Evolutionary conservation across 768 basidiomycete genomes (phyloP).

Genomic region (Gloeopeniophorella convolvens): DNA sequence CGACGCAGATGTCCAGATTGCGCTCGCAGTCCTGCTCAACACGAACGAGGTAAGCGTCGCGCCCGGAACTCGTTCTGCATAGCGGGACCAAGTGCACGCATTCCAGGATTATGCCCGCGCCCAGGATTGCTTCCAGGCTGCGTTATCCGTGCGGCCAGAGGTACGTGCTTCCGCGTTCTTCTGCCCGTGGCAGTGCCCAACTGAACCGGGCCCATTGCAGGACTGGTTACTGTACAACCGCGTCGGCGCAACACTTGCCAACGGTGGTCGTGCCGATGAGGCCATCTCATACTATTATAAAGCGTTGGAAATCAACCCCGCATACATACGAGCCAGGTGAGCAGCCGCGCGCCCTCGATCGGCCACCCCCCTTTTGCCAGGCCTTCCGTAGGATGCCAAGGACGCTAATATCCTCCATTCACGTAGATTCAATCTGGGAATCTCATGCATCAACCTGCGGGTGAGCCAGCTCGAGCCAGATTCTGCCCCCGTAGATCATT

Average conservation of each 20-base stretch:
- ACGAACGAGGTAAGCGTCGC: conserved; percentile 63
- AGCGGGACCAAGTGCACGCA: neutral
- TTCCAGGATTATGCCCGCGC: conserved; percentile 83
- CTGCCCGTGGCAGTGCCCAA: neutral
- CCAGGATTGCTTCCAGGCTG: conserved; percentile 88
- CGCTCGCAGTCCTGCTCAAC: conserved; percentile 88
- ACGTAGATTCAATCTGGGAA: conserved; percentile 84
- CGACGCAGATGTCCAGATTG: conserved; percentile 94
- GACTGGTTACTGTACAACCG: conserved; percentile 93
- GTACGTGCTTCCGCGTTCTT: conserved; percentile 36
- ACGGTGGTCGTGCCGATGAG: conserved; percentile 70
- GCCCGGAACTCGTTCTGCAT: neutral
- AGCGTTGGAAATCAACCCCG: conserved; percentile 82
- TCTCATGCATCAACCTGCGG: conserved; percentile 82
- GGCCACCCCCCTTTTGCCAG: too few species aligned
- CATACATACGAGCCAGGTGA: conserved; percentile 84
- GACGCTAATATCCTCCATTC: neutral
- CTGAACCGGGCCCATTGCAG: conserved; percentile 33
- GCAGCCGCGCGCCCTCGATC: conserved; percentile 16
- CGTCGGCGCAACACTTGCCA: conserved; percentile 91
- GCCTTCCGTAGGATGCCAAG: neutral
- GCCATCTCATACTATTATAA: conserved; percentile 84
- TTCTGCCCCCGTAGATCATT: conserved; percentile 16
- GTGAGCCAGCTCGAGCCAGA: conserved; percentile 37
- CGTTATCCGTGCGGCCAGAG: conserved; percentile 80